Evolutionary conservation across 495 filamentous ascomycete genomes (phyloP), one percentile per base, ranked within the genome.

Genomic region (Cetradonia linearis): DNA sequence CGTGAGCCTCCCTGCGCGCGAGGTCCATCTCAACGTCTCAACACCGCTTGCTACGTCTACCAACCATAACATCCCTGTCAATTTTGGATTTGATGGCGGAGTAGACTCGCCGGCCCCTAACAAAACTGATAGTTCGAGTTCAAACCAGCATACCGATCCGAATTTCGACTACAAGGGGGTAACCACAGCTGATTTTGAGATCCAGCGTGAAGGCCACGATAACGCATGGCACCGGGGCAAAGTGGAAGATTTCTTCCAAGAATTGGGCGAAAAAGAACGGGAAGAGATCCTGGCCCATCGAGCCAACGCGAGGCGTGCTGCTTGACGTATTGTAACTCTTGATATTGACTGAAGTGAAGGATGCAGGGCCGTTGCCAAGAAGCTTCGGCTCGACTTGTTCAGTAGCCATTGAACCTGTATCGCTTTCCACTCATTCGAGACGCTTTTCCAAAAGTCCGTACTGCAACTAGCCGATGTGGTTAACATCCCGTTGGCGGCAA

Each of bases 11-110:
- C 58, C 48, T 23, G 42, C 36, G 6, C 34, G 25, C 3, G n/a
- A 14, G 9, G 28, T 18, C 20, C 50, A 14, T 11, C 5, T 9
- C 23, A 27, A 16, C 14, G 31, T 4, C 42, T 14, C 40, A 47
- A 7, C 3, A 20, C 13, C 27, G 13, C 6, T 36, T 40, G 48
- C 28, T 25, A 14, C 25, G 28, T 23, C 58, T 14, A 33, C 7
- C 30, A 14, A 27, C 38, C 50, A 60, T 28, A 16, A 34, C 14
- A 31, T 40, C 27, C 28, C 48, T 5, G 48, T 60, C 36, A 53
- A 44, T 7, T 53, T 60, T 53, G 48, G 58, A 42, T 60, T 52
- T 28, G 58, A 60, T 16, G 58, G 58, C 38, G 58, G 58, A 27
- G 38, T 34, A 60, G 58, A 60, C 47, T 38, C 58, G 25, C 36